Evolutionary conservation across 2,329 filamentous ascomycete species (phyloP), one percentile per base, ranked within the genome.

Genomic region (Aspergillus ochraceus): DNA sequence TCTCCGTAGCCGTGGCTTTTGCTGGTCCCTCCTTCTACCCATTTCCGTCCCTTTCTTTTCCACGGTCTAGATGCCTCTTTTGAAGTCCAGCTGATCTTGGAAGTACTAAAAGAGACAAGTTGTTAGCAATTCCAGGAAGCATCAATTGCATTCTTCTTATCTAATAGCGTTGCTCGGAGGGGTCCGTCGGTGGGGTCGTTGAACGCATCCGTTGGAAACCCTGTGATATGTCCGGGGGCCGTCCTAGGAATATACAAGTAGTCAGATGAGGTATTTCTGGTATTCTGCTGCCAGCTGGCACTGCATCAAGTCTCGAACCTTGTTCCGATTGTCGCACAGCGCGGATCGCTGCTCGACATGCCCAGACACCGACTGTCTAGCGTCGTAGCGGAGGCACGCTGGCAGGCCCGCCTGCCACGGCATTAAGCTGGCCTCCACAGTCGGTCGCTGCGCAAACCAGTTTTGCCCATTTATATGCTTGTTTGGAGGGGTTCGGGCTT

Each of bases 31-130:
- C 39, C 39, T 66, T 66, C 63, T 55, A 65, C 55, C n/a, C 54
- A 56, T 20, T 64, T 66, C 64, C 51, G 42, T 56, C 36, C 19
- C 26, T 46, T 67, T 63, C 64, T 60, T 51, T 54, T 22, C 47
- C 45, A 52, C 29, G 36, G 59, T 32, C 61, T 60, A 61, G 60
- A 59, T 57, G 57, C 36, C 17, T 14, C 36, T 42, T 6, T n/a
- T 1, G 36, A 42, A 45, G 60, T 52, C 55, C 54, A 60, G 55
- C 46, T 58, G 60, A 54, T 49, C 36, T 54, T 53, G 26, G 46
- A 50, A 57, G 49, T 39, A 55, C 49, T 20, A 45, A 26, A 26
- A 24, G 5, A 17, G 14, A 42, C 11, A 36, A 36, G 14, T 17
- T 17, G 32, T 9, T 29, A 29, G 26, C 4, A 29, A 36, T 36